phyloP scores from a whole-genome alignment of 2,329 filamentous ascomycete genomes.

The Ophioceras dolichostomum region DNA sequence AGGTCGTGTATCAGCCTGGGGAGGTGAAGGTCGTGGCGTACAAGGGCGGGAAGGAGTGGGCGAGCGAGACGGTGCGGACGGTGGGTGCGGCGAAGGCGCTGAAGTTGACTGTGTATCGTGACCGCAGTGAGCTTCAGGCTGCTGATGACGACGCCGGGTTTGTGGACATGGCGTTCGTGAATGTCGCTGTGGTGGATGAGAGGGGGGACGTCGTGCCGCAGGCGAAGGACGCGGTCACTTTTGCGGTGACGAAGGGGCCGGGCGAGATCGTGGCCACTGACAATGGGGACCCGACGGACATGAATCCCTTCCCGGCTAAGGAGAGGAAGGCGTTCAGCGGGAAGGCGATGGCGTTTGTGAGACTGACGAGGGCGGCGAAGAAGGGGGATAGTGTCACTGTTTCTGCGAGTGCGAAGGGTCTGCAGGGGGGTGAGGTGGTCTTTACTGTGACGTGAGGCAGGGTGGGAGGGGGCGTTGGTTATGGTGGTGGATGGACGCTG shows the following conservation, averaged over 20 bases:
- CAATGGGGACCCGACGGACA: slow-evolving; percentile 35
- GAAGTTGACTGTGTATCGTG: slow-evolving; percentile 20
- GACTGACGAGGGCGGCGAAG: too few relatives aligned
- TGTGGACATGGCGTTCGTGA: slow-evolving; percentile 36
- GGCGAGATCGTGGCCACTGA: slow-evolving; percentile 37
- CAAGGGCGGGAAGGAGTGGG: slow-evolving; percentile 34
- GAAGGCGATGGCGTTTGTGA: slow-evolving; percentile 25
- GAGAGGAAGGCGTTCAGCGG: slow-evolving; percentile 28
- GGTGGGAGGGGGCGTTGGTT: too few relatives aligned
- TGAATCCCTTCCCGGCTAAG: slow-evolving; percentile 25
- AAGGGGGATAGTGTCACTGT: too few relatives aligned
- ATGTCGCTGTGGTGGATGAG: slow-evolving; percentile 28
- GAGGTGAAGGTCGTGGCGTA: slow-evolving; percentile 33
- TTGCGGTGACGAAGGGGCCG: slow-evolving; percentile 24
- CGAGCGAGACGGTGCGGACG: slow-evolving; percentile 25
- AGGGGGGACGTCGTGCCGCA: slow-evolving; percentile 28
- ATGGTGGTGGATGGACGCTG: too few relatives aligned
- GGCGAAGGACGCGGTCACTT: slow-evolving; percentile 28
- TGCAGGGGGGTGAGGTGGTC: too few relatives aligned
- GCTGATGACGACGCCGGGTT: slow-evolving; percentile 27
- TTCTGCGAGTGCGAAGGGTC: too few relatives aligned
- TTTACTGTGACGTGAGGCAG: too few relatives aligned
- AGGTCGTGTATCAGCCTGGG: slow-evolving; percentile 33
- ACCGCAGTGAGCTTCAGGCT: slow-evolving; percentile 22
- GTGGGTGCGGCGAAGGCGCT: slow-evolving; percentile 25